Evolutionary conservation across 208 protist genomes (phyloP), one percentile per base, ranked within the genome.

Genomic region (Herpetomonas tarakana): DNA sequence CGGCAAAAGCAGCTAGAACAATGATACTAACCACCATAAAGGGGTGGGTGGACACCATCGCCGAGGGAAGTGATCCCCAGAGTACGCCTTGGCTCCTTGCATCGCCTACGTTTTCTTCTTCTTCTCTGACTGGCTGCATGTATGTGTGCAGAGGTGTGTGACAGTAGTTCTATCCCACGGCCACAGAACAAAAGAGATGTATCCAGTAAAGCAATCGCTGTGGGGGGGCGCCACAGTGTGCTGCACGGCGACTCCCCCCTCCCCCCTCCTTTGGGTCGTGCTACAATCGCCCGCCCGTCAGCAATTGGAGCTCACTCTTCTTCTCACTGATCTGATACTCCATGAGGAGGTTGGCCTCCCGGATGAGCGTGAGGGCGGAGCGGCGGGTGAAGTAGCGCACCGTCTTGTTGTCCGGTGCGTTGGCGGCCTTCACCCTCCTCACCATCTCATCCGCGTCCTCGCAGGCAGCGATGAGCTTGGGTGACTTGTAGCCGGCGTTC

Each of bases 321-420:
- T 91, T 90, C 45, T 87, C 83, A 9, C 76, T 45, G 41, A 93
- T 88, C 47, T 86, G 71, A 14, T 55, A 62, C 74, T 88, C 67
- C 19, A 93, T 16, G 1, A 83, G 52, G 4, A 76, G 55, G 28
- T 88, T 74, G 19, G 85, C 85, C 62, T 87, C 85, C 0, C 78
- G 79, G 12, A 92, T 76, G 0, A 86, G 38, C 49, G 52, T 59
- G 39, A 80, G 58, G n/a, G 87, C 87, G 4, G 77, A 72, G 18
- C 81, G 75, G n/a, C 68, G 56, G 38, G 71, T 81, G 52, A 95
- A 88, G 71, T 78, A 93, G 63, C 84, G 86, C 12, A 74, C 81
- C 0, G 76, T 41, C 44, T 82, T 88, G 51, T 56, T 88, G 11
- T 89, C 86, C 1, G 71, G 41, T 12, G 67, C 50, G 53, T 83